Evolutionary conservation across 2,329 filamentous ascomycete genomes (phyloP).

Genomic region (Nemania sp.): DNA sequence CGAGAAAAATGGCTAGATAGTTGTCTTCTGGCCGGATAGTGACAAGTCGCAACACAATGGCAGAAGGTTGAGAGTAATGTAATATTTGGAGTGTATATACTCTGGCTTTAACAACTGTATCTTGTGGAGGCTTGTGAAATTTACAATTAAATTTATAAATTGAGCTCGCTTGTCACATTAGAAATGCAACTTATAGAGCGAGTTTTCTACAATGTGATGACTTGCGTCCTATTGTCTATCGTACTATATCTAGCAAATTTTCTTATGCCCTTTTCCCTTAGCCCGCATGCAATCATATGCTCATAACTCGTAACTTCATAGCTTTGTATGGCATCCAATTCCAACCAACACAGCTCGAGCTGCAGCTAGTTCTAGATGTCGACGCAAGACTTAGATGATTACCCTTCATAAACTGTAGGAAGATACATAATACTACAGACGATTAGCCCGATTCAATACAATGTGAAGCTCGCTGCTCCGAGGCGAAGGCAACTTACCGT

Average conservation of each 20-base stretch:
- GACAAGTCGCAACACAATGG: not conserved
- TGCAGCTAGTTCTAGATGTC: not conserved
- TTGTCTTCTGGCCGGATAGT: not conserved
- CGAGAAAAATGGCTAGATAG: too few species aligned
- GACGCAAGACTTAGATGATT: not conserved
- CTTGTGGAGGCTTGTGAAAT: too few species aligned
- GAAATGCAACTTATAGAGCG: too few species aligned
- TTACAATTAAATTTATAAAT: too few species aligned
- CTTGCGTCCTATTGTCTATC: conserved; percentile 37
- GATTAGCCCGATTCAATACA: conserved; percentile 30
- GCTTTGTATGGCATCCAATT: not conserved
- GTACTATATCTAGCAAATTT: conserved; percentile 36
- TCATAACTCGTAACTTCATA: conserved; percentile 32
- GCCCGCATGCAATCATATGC: conserved; percentile 14
- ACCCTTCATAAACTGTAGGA: conserved; percentile 46
- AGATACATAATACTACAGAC: conserved; percentile 49
- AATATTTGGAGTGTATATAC: not conserved
- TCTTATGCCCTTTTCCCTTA: conserved; percentile 6
- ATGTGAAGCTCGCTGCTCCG: not conserved
- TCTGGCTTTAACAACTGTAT: not conserved
- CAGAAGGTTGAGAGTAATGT: not conserved
- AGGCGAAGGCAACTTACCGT: conserved; percentile 66
- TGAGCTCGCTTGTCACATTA: too few species aligned
- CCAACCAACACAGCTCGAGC: too few species aligned
- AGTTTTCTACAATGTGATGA: too few species aligned